phyloP scores from a whole-genome alignment of 257 asterid species.

The Primulina eburnea region DNA sequence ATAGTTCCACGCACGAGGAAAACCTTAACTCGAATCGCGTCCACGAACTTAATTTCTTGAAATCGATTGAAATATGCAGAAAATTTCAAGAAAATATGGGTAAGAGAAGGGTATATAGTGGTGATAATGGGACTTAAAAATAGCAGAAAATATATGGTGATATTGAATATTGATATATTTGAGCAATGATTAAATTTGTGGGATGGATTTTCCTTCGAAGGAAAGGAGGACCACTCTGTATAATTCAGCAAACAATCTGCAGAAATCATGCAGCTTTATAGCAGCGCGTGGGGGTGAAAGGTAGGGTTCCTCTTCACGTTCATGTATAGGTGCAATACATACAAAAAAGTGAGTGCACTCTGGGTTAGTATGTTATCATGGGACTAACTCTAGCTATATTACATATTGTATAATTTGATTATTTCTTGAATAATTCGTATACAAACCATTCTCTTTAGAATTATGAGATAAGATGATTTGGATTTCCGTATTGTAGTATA shows the following conservation, averaged over 20 bases:
- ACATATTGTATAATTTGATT: neutral
- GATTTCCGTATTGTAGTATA: no score
- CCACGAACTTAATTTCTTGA: no score
- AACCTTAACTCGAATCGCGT: no score
- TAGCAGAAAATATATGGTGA: constrained; percentile 11
- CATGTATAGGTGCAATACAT: constrained; percentile 29
- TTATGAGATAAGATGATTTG: no score
- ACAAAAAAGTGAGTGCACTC: constrained; percentile 45
- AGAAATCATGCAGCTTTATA: constrained; percentile 47
- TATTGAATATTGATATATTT: neutral
- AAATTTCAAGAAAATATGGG: neutral
- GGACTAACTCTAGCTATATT: constrained; percentile 1
- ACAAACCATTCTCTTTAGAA: no score
- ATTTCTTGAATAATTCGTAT: no score
- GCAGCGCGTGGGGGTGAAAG: constrained; percentile 48
- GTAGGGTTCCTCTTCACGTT: constrained; percentile 59
- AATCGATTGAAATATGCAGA: neutral
- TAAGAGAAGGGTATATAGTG: neutral
- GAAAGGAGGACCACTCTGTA: constrained; percentile 48
- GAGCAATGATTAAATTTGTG: neutral
- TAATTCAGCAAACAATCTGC: constrained; percentile 45
- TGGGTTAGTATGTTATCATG: constrained; percentile 28
- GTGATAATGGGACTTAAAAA: constrained; percentile 5
- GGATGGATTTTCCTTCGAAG: neutral
- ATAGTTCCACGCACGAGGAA: neutral